Evolutionary conservation across 2,329 filamentous ascomycete genomes (phyloP), one percentile per base, ranked within the genome.

Genomic region (Capronia coronata): DNA sequence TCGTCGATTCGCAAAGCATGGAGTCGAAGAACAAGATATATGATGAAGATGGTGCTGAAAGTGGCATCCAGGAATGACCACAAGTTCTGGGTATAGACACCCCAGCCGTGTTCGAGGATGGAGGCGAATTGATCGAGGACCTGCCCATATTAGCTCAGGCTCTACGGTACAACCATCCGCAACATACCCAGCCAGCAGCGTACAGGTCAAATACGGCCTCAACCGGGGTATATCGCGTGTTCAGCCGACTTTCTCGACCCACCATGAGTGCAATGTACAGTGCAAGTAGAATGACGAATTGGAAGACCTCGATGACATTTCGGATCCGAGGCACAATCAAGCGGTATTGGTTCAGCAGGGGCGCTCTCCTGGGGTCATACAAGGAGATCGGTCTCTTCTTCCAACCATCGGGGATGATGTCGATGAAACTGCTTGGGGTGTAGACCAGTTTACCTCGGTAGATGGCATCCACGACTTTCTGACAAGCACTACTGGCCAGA

Each of bases 11-110:
- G 32, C 16, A 55, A 46, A 9, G 57, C 54, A 29, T 56, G 48
- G 11, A 87, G 67, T 3, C 87, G 83, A 25, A 90, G 65, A 22
- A 77, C 65, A 5, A 89, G 71, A 64, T 91, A 93, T 13, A 75
- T 67, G 59, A 75, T 71, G 63, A 86, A 93, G 25, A 93, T 83
- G 35, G 75, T 60, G n/a, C 82, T 77, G 61, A 91, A 94, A 3
- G 80, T 80, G 40, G 91, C 81, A 64, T 93, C 87, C 13, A 94
- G 76, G 61, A 94, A 93, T 0, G 86, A 88, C 87, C 87, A 94
- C 2, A 94, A 71, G 59, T 93, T 91, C 64, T 94, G 86, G 0
- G 87, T 89, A 62, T 93, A 90, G 1, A 93, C 87, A 50, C 80
- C 79, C 86, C 86, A 81, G 43, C 78, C 75, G 63, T 93, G 87